Percentiles rank a stretch among this genome's conserved stretches.
phyloP scores from a whole-genome alignment of 1,139 yeast genomes.

The Yamadazyma oceani region DNA sequence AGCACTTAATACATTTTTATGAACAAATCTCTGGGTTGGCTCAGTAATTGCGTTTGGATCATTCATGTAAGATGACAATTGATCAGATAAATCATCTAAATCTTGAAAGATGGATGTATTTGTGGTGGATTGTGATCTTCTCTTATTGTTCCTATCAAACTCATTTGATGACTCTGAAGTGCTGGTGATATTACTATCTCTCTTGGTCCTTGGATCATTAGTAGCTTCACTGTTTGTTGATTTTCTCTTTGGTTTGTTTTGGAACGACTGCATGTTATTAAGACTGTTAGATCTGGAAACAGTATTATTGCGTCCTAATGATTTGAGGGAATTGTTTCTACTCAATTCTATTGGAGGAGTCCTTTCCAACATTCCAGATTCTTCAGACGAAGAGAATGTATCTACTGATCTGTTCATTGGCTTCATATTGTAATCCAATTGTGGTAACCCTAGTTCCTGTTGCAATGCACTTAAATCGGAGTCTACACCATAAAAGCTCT shows the following conservation, averaged over 20 bases:
- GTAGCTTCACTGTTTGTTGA: neutral
- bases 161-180: conserved; percentile 10
- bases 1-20: conserved; percentile 15
- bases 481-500: conserved; percentile 16
- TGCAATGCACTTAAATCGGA: conserved; percentile 11
- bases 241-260: neutral
- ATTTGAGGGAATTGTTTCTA: conserved; percentile 16
- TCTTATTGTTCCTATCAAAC: conserved; percentile 12
- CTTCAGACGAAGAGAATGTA: conserved; percentile 23
- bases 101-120: conserved; percentile 30
- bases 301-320: conserved; percentile 11
- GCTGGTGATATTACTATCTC: conserved; percentile 12
- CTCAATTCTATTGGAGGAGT: conserved; percentile 18
- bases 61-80: conserved; percentile 23
- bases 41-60: conserved; percentile 7
- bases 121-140: conserved; percentile 28
- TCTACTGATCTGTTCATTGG: conserved; percentile 35
- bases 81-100: conserved; percentile 33
- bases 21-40: conserved; percentile 15
- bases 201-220: conserved; percentile 5
- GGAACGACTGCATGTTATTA: neutral
- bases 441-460: conserved; percentile 10
- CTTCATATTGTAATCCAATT: conserved; percentile 25
- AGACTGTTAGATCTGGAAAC: conserved; percentile 1
- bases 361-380: conserved; percentile 15